These are phyloP conservation scores for Kregervanrija delftensis DNA, from an alignment of 805 yeast genomes.

Conservation along the genomic window DNA sequence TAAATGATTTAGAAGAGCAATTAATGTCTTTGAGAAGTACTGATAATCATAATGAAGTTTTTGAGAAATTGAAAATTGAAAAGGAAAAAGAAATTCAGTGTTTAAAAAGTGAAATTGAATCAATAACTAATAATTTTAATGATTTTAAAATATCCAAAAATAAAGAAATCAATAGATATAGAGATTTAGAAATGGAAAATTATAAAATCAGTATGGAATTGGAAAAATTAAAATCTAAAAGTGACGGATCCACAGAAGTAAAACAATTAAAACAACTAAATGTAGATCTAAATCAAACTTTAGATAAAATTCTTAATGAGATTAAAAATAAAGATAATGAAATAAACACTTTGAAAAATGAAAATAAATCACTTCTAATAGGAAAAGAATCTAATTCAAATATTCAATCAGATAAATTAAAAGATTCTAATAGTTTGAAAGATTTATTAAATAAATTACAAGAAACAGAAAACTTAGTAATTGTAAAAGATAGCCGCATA, in stretches of 20 bases:
- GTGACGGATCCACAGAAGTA: not conserved
- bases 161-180: constrained; percentile 10
- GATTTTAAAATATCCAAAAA: constrained; percentile 9
- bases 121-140: constrained; percentile 3
- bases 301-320: not conserved
- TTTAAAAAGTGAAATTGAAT: not conserved
- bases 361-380: too few relatives aligned
- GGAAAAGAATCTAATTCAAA: too few relatives aligned
- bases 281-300: not conserved
- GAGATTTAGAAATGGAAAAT: constrained; percentile 14
- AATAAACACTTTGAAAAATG: not conserved
- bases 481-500: not conserved
- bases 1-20: constrained; percentile 29
- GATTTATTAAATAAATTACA: too few relatives aligned
- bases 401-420: too few relatives aligned
- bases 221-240: constrained; percentile 7
- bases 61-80: not conserved
- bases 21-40: too few relatives aligned
- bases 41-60: too few relatives aligned
- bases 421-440: too few relatives aligned
- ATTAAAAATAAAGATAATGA: constrained; percentile 3
- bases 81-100: constrained; percentile 1
- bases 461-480: not conserved
- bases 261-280: constrained; percentile 6
- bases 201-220: constrained; percentile 10